Evolutionary conservation across 208 protist genomes (phyloP).

Genomic region (Trypanosoma melophagium): DNA sequence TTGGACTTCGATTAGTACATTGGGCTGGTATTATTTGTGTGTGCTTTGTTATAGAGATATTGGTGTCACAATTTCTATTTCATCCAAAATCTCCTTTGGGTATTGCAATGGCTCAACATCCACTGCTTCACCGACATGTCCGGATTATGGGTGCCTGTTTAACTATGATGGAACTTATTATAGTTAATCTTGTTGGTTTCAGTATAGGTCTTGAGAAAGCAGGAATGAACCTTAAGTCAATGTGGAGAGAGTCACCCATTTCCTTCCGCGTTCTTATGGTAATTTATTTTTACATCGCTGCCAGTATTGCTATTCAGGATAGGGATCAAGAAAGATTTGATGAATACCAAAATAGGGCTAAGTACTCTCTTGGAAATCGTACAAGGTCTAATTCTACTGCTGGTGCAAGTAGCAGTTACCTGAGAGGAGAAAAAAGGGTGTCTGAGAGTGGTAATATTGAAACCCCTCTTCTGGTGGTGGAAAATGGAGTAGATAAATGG

Average conservation of each 20-base stretch:
- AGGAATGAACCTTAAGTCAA: constrained; percentile 9
- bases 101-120: constrained; percentile 22
- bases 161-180: constrained; percentile 49
- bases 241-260: constrained; percentile 25
- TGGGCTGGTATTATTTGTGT: constrained; percentile 76
- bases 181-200: constrained; percentile 79
- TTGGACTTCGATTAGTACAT: constrained; percentile 63
- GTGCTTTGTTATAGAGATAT: constrained; percentile 66
- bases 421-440: neutral
- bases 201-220: constrained; percentile 35
- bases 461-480: neutral
- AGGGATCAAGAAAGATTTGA: constrained; percentile 56
- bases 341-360: constrained; percentile 30
- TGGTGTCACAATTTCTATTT: constrained; percentile 49
- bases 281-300: constrained; percentile 48
- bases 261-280: constrained; percentile 22
- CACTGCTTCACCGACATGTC: constrained; percentile 43
- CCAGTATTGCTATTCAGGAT: constrained; percentile 51
- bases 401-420: no score
- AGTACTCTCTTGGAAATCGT: constrained; percentile 25
- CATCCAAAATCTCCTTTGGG: constrained; percentile 28
- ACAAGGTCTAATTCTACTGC: neutral
- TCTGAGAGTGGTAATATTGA: neutral
- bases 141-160: constrained; percentile 37
- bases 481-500: neutral